Evolutionary conservation across 345 rosid species (phyloP).

Genomic region (Iberis pinnata): DNA sequence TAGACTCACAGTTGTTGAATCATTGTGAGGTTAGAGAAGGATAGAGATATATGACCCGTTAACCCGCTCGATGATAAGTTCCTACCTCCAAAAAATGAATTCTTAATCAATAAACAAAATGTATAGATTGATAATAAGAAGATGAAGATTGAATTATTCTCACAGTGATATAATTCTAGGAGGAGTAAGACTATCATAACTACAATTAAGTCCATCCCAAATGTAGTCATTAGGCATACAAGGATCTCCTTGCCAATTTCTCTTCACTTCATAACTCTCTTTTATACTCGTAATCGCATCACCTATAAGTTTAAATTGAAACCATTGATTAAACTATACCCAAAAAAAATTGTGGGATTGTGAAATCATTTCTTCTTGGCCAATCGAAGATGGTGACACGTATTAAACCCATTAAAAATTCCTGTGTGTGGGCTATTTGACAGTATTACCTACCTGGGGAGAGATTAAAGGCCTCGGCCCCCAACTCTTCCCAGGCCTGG

Average conservation of each 20-base stretch:
- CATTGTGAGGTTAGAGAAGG: constrained; percentile 30
- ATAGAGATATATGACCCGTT: constrained; percentile 26
- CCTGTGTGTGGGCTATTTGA: no score
- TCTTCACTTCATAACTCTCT: constrained; percentile 26
- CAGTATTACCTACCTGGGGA: no score
- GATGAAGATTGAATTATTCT: constrained; percentile 8
- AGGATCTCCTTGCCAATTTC: constrained; percentile 54
- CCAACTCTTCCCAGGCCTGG: no score
- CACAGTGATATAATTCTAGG: constrained; percentile 43
- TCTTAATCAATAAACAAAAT: not conserved
- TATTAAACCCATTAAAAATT: no score
- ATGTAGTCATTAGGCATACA: constrained; percentile 25
- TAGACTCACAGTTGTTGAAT: constrained; percentile 38
- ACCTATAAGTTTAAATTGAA: constrained; percentile 12
- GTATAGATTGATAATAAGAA: not conserved
- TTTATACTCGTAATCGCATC: constrained; percentile 35
- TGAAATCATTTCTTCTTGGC: constrained; percentile 28
- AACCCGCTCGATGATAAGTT: constrained; percentile 36
- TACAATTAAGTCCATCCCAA: constrained; percentile 42
- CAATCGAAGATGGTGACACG: no score
- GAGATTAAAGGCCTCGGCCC: no score
- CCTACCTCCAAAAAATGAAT: constrained; percentile 10
- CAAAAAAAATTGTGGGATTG: no score
- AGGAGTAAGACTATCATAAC: constrained; percentile 16
- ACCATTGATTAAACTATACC: constrained; percentile 17